Evolutionary conservation across 2,329 filamentous ascomycete species (phyloP).

Genomic region (Rhinocladiella mackenziei): DNA sequence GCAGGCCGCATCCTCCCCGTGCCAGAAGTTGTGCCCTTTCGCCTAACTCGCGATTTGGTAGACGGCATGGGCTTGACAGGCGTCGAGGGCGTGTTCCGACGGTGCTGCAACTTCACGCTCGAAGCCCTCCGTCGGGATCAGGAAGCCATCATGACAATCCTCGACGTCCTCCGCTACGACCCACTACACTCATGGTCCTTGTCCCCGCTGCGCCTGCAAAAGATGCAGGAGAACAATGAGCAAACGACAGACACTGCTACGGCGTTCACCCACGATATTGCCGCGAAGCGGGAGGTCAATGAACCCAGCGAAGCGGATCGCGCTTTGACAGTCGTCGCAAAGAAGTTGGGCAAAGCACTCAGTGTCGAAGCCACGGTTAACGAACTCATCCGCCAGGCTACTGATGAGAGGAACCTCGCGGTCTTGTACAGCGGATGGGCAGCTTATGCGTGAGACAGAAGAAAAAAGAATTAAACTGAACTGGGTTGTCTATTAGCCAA

Average conservation of each 20-base stretch:
- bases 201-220: constrained; percentile 63
- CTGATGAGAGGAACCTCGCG: constrained; percentile 86
- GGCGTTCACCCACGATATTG: constrained; percentile 21
- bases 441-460: constrained; percentile 48
- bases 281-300: constrained; percentile 41
- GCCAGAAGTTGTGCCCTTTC: constrained; percentile 92
- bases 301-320: constrained; percentile 80
- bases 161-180: constrained; percentile 97
- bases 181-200: constrained; percentile 95
- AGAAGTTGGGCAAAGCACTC: constrained; percentile 90
- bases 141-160: constrained; percentile 96
- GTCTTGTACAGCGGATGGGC: constrained; percentile 73
- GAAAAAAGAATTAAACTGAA: no score
- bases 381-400: constrained; percentile 92
- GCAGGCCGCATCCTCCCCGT: constrained; percentile 91
- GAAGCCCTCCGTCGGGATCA: constrained; percentile 92
- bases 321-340: constrained; percentile 86
- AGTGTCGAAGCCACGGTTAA: constrained; percentile 95
- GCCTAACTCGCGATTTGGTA: constrained; percentile 87
- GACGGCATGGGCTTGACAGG: constrained; percentile 96
- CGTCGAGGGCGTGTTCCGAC: constrained; percentile 90
- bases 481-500: no score
- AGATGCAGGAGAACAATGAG: constrained; percentile 56
- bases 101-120: constrained; percentile 97
- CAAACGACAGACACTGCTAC: constrained; percentile 35